Percentiles rank a stretch among this genome's conserved stretches.
Evolutionary conservation across 2,329 filamentous ascomycete species (phyloP).

Genomic region (Neocatenulostroma microsporum): DNA sequence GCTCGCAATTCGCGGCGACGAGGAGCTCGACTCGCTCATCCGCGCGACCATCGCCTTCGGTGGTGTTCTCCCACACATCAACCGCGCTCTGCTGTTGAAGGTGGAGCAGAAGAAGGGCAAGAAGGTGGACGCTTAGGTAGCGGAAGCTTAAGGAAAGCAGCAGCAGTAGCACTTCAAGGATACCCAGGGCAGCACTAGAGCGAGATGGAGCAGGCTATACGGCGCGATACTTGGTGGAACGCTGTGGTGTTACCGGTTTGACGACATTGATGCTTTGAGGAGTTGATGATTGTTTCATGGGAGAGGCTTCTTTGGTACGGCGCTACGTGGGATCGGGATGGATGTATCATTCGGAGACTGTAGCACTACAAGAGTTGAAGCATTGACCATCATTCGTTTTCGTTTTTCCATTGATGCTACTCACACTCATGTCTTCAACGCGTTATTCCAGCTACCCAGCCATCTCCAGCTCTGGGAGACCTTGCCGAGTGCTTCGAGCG

Average conservation of each 20-base stretch:
- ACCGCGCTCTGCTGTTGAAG: constrained; percentile 89
- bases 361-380: constrained; percentile 10
- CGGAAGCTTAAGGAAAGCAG: not conserved
- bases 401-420: too few species aligned
- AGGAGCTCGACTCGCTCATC: constrained; percentile 96
- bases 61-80: constrained; percentile 94
- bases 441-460: constrained; percentile 29
- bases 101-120: constrained; percentile 96
- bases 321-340: too few species aligned
- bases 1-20: constrained; percentile 98
- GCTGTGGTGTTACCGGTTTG: too few species aligned
- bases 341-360: constrained; percentile 1
- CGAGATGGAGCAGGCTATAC: too few species aligned
- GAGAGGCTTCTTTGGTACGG: not conserved
- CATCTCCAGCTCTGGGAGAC: constrained; percentile 59
- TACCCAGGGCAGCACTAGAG: too few species aligned
- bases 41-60: constrained; percentile 96
- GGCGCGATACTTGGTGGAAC: too few species aligned
- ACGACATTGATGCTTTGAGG: constrained; percentile 10
- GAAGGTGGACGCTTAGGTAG: constrained; percentile 40
- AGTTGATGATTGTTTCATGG: constrained; percentile 8
- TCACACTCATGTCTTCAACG: constrained; percentile 8
- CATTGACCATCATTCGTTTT: not conserved
- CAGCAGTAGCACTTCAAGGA: too few species aligned
- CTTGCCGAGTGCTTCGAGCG: constrained; percentile 50